Base-by-base conservation (phyloP, 129 eudicot species). In the Calendula officinalis region DNA sequence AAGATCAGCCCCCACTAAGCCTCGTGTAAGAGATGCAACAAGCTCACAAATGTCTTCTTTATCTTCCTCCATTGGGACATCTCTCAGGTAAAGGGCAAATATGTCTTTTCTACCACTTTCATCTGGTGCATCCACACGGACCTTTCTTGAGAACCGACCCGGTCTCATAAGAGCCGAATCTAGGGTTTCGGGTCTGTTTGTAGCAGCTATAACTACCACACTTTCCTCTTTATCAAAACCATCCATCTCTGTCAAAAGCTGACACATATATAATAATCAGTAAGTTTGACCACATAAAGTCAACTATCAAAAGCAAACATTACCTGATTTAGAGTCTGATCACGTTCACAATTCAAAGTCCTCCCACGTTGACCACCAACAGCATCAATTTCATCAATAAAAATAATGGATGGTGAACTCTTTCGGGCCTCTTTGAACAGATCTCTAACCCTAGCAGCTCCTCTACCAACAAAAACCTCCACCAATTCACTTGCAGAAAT, bases 181-280 rank as follows among this genome's bases (percentile, higher is more conserved):
- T 56, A 81, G 60, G n/a, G 82, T 67, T 59, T 82, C 87, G 0
- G 87, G 87, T 67, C 87, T 56, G 77, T 82, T 82, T 8, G 86
- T 81, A 6, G 86, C 86, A 16, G 86, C 86, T 35, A 81, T 73
- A 30, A 81, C 83, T 44, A 81, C 70, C 56, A 81, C 86, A 27
- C 70, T 76, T 56, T 64, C 62, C 44, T 73, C 83, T 73, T 75
- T 68, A 62, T 73, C 80, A 42, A 81, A 81, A n/a, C 86, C 86
- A 64, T 81, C 86, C 86, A 81, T 77, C 64, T 81, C 82, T 7
- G 83, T 81, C 67, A 81, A 61, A 64, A 81, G 75, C 86, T 81
- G 41, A 57, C 3, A 56, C 42, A 8, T n/a, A 42, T 35, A 55
- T 4, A 56, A 13, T 45, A 33, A 48, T 1, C 1, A 22, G 30